Base-by-base conservation (phyloP, 371 early-diverging fungal species). In the Mucor plumbeus region DNA sequence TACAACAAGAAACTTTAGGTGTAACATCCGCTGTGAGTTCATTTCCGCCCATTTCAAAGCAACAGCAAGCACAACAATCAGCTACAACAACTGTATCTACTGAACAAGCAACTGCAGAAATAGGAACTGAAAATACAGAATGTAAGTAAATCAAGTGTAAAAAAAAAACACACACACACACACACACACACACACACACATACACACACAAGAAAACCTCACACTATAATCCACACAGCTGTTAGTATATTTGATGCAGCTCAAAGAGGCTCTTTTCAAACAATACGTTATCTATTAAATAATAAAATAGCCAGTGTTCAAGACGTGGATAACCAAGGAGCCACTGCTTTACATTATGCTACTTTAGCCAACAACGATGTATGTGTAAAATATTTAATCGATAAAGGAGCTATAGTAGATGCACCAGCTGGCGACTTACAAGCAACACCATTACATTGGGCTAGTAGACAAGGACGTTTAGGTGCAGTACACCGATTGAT, bases 361-460 rank as follows among this genome's bases (percentile, higher is more conserved):
- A 88, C 91, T 4, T 82, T 92, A 65, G 91, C 93, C 64, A 91
- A 92, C 63, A 89, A 90, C 43, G 77, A 94, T 53, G 83, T 83
- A 0, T 86, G 96, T 21, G 89, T 90, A 15, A 85, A 87, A 68
- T 93, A 86, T 65, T 77, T 98, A 44, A 78, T 97, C 47, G 95
- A 95, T 73, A 79, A 87, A 50, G 92, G 93, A 10, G 95, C 95
- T 0, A 81, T 87, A 21, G 81, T 95, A 14, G 90, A 97, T 76
- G 84, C 87, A 0, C 68, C 84, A 5, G 94, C 93, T 38, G 92
- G 91, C 33, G 94, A 95, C 55, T 79, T 92, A 35, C 71, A 83
- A 40, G 95, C 95, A 5, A 92, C 95, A 4, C 94, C 97, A 10
- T 73, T 97, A 58, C 96, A 96, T 64, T 97, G 97, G 98, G 95